These are phyloP conservation scores for Tetrahymena thermophila DNA, from an alignment of 73 alveolate genomes.

Conservation along the genomic window DNA sequence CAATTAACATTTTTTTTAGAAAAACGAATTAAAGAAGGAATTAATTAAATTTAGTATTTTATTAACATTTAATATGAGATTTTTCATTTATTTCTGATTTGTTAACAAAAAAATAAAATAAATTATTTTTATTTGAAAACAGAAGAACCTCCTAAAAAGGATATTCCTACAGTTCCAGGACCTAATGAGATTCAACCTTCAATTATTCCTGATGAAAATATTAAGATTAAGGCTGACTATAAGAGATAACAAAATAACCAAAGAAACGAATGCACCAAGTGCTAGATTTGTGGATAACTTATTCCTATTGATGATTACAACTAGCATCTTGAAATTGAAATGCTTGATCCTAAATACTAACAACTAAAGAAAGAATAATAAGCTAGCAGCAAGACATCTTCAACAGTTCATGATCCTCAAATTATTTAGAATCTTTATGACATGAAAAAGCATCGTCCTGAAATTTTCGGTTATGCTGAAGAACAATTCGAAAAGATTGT, in stretches of 20 bases:
- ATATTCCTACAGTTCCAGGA: constrained; percentile 13
- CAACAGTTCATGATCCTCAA: not conserved
- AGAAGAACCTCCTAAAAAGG: constrained; percentile 6
- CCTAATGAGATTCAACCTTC: constrained; percentile 5
- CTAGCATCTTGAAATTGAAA: constrained; percentile 84
- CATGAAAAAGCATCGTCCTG: not conserved
- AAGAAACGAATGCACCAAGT: constrained; percentile 63
- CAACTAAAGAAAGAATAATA: constrained; percentile 57
- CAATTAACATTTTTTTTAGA: too few species aligned
- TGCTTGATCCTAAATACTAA: constrained; percentile 92
- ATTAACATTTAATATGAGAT: too few species aligned
- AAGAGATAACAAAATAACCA: constrained; percentile 57
- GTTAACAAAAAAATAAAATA: not conserved
- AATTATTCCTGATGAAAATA: constrained; percentile 54
- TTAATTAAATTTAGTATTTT: too few species aligned
- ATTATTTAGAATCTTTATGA: not conserved
- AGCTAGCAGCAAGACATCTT: constrained; percentile 43
- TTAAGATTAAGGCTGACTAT: constrained; percentile 74
- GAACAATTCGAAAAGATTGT: not conserved
- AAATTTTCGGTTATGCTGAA: not conserved
- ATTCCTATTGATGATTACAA: constrained; percentile 73
- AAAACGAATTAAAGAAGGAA: too few species aligned
- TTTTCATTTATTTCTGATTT: too few species aligned
- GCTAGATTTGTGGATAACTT: constrained; percentile 81
- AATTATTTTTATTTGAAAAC: not conserved